Conservation (phyloP, 768 basidiomycete genomes). For the Suillus clintonianus region DNA sequence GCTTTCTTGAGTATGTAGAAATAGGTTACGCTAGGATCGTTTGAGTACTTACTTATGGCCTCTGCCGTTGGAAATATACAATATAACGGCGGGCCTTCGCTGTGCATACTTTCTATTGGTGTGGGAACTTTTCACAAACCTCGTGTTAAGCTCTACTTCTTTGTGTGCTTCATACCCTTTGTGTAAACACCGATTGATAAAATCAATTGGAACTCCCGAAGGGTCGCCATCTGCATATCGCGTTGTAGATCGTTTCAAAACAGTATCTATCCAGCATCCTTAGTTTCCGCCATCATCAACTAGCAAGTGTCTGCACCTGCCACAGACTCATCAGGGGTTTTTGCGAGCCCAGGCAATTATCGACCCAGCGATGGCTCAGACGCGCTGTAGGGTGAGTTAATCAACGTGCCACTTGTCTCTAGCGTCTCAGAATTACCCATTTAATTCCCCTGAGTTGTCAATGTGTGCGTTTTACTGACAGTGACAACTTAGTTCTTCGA, state of each 20-base stretch:
- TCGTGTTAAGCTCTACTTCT: constrained; percentile 21
- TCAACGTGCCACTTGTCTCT: not conserved
- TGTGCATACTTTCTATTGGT: constrained; percentile 10
- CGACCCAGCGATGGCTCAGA: not conserved
- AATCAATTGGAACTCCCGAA: not conserved
- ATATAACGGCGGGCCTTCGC: constrained; percentile 1
- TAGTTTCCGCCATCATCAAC: not conserved
- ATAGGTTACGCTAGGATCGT: constrained; percentile 9
- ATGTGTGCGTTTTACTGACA: constrained; percentile 1
- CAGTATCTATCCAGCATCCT: not conserved
- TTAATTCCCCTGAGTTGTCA: not conserved
- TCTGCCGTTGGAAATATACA: constrained; percentile 11
- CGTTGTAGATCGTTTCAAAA: not conserved
- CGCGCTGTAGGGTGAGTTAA: not conserved
- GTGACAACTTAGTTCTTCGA: constrained; percentile 26
- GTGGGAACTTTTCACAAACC: constrained; percentile 1
- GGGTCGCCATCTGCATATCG: not conserved
- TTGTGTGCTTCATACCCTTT: constrained; percentile 10
- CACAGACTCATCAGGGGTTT: not conserved
- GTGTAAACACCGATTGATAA: not conserved
- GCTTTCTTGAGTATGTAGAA: constrained; percentile 19
- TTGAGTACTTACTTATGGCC: constrained; percentile 4
- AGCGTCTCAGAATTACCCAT: not conserved
- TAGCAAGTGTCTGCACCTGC: not conserved
- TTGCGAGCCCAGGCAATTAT: not conserved